A percentile compares a stretch with the other conserved stretches of the same genome.
Conservation (phyloP, 2,329 filamentous ascomycete species). For the Zymoseptoria brevis region DNA sequence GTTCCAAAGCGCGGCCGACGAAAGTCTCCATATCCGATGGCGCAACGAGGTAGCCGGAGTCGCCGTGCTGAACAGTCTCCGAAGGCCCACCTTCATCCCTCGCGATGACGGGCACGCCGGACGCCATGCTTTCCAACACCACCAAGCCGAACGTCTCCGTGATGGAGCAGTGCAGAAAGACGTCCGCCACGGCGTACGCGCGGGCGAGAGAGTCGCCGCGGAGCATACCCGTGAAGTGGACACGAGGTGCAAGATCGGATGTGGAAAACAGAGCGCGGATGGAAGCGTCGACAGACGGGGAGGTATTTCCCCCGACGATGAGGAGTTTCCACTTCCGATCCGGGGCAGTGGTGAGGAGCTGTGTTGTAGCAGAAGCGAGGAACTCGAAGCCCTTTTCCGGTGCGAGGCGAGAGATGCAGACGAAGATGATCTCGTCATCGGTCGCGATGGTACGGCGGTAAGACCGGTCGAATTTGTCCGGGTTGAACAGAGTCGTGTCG, state of each 20-base stretch:
- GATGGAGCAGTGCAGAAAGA: slow-evolving; percentile 65
- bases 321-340: slow-evolving; percentile 53
- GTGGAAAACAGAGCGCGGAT: slow-evolving; percentile 51
- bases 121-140: slow-evolving; percentile 63
- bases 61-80: slow-evolving; percentile 54
- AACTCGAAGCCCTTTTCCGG: slow-evolving; percentile 66
- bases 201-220: slow-evolving; percentile 53
- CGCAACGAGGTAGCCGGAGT: slow-evolving; percentile 54
- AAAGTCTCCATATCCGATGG: slow-evolving; percentile 54
- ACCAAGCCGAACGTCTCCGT: slow-evolving; percentile 67
- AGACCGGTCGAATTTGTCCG: slow-evolving; percentile 43
- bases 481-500: slow-evolving; percentile 55
- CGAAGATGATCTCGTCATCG: slow-evolving; percentile 55
- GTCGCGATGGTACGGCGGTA: slow-evolving; percentile 51
- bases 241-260: slow-evolving; percentile 45
- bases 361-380: slow-evolving; percentile 48
- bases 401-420: slow-evolving; percentile 59
- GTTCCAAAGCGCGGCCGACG: slow-evolving; percentile 44
- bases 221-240: slow-evolving; percentile 60
- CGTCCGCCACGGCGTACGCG: slow-evolving; percentile 59
- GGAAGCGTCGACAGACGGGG: slow-evolving; percentile 53
- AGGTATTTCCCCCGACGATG: slow-evolving; percentile 61
- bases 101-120: slow-evolving; percentile 60
- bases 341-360: slow-evolving; percentile 45
- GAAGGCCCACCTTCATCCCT: slow-evolving; percentile 62